A percentile compares a stretch with the other conserved stretches of the same genome.
These are phyloP conservation scores for Didymella pomorum DNA, from an alignment of 2,329 filamentous ascomycete genomes.

Conservation along the genomic window DNA sequence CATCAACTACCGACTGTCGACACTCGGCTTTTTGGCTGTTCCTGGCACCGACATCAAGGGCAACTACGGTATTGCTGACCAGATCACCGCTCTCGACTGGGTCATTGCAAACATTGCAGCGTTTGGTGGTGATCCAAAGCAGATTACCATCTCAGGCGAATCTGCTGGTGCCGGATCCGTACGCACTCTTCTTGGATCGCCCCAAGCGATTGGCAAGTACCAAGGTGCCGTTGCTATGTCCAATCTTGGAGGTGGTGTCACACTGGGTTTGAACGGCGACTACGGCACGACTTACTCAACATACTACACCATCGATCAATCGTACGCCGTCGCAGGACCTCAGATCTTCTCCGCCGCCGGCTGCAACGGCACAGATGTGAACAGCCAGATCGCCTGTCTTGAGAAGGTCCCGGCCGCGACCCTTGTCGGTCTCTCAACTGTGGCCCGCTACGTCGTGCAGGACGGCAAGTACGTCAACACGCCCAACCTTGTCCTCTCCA, in stretches of 20 bases:
- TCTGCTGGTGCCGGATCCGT: slow-evolving; percentile 36
- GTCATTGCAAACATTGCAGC: slow-evolving; percentile 50
- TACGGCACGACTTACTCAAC: slow-evolving; percentile 66
- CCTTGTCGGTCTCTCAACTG: slow-evolving; percentile 52
- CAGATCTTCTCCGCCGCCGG: slow-evolving; percentile 61
- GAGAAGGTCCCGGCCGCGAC: slow-evolving; percentile 56
- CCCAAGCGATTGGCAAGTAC: slow-evolving; percentile 57
- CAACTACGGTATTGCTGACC: slow-evolving; percentile 35
- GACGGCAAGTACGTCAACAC: slow-evolving; percentile 65
- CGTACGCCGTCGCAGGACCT: slow-evolving; percentile 59
- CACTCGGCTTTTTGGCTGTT: slow-evolving; percentile 22
- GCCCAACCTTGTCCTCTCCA: slow-evolving; percentile 57
- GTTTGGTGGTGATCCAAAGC: slow-evolving; percentile 39
- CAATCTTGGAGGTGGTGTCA: slow-evolving; percentile 65
- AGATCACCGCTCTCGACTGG: slow-evolving; percentile 53
- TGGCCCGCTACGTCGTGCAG: slow-evolving; percentile 64
- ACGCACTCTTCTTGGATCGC: slow-evolving; percentile 63
- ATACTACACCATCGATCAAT: slow-evolving; percentile 65
- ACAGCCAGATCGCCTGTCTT: slow-evolving; percentile 63
- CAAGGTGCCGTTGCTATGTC: slow-evolving; percentile 60
- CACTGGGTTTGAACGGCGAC: slow-evolving; percentile 62
- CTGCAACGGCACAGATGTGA: slow-evolving; percentile 58
- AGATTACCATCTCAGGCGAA: slow-evolving; percentile 34
- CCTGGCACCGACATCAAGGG: slow-evolving; percentile 44
- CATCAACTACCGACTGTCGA: slow-evolving; percentile 34